Evolutionary conservation across 2,329 filamentous ascomycete genomes (phyloP), one percentile per base, ranked within the genome.

Genomic region (Penicillium sp.): DNA sequence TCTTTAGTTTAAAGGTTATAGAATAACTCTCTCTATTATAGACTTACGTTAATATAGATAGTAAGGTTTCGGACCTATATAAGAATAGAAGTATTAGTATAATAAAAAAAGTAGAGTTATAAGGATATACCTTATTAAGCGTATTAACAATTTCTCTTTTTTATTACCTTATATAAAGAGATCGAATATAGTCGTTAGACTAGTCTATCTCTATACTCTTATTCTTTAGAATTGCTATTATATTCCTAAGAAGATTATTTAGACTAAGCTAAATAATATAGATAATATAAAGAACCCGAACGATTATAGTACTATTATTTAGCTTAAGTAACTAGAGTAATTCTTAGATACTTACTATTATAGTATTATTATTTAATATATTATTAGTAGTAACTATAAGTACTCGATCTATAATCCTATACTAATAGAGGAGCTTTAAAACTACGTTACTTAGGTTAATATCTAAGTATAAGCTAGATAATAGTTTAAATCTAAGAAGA

Each of bases 261-360:
- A 51, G n/a, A 42, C 19, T 51, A 23, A 51, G 29, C 21, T 52
- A n/a, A 10, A 52, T 52, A 23, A 43, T 13, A 43, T 52, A n/a
- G 8, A 6, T 7, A 44, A 52, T 17, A 33, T 25, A 52, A n/a
- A 8, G 39, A 7, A 52, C 15, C 33, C 10, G 4, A 15, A 52
- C 10, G n/a, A 44, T 52, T 6, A 13, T 51, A 31, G 38, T 12
- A 42, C 17, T 17, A 33, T 13, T 51, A 15, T 42, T 21, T 23
- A 29, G 7, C 19, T 33, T 29, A 31, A 50, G 17, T 2, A 2
- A n/a, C 2, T 19, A 17, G 8, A 50, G 8, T 41, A 12, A 50
- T 15, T 50, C 27, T n/a, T 42, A 31, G 10, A 41, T 39, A 38
- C 10, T 21, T 52, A 17, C 7, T 12, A 52, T 17, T 19, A 52